Percentiles rank a stretch among this genome's conserved stretches.
Conservation (phyloP, 768 basidiomycete genomes). For the Boletus sensibilis region DNA sequence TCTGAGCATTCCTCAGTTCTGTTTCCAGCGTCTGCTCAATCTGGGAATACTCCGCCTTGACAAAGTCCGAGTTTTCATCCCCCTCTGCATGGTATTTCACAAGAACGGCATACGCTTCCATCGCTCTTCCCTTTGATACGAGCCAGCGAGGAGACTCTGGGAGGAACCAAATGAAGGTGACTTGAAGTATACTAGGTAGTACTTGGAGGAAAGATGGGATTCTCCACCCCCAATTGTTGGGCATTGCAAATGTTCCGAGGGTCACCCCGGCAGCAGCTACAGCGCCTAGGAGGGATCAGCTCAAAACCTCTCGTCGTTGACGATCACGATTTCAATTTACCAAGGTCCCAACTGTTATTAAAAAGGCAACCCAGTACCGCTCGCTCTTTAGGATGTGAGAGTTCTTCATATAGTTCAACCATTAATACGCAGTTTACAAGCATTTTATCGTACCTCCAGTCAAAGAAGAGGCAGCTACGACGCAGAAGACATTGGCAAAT, state of each 20-base stretch:
- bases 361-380: slow-evolving; percentile 15
- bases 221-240: slow-evolving; percentile 64
- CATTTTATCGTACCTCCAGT: slow-evolving; percentile 15
- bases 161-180: slow-evolving; percentile 54
- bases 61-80: slow-evolving; percentile 48
- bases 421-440: too few species aligned
- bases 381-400: slow-evolving; percentile 26
- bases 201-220: slow-evolving; percentile 61
- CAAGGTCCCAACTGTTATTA: slow-evolving; percentile 5
- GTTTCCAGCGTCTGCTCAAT: slow-evolving; percentile 52
- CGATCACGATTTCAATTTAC: not conserved
- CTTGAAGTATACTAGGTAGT: slow-evolving; percentile 51
- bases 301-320: too few species aligned
- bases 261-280: slow-evolving; percentile 49
- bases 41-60: slow-evolving; percentile 55
- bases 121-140: slow-evolving; percentile 51
- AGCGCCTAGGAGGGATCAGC: slow-evolving; percentile 11
- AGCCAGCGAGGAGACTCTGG: slow-evolving; percentile 70
- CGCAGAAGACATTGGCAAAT: slow-evolving; percentile 9
- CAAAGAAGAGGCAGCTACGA: slow-evolving; percentile 23
- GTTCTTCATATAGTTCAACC: slow-evolving; percentile 6
- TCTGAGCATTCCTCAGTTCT: slow-evolving; percentile 2
- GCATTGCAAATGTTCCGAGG: slow-evolving; percentile 62
- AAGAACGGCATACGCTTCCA: slow-evolving; percentile 48
- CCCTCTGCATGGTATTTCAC: slow-evolving; percentile 63